Base-by-base conservation (phyloP, 2,329 filamentous ascomycete species). In the Helotiales sp. region DNA sequence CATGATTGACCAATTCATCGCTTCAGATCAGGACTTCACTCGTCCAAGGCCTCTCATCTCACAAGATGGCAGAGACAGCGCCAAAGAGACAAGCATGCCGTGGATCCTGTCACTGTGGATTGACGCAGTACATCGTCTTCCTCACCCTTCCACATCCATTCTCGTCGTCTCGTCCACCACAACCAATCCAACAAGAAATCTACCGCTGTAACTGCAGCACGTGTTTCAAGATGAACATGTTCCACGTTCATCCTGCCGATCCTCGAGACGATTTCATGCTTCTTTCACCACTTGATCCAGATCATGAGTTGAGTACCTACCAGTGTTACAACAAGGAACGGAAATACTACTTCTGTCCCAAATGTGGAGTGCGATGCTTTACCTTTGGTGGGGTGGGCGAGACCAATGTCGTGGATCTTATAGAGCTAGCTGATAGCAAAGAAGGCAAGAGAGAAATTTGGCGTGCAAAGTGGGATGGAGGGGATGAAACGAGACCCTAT, bases 31-130 rank as follows among this genome's bases (percentile, higher is more conserved):
- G 42, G 54, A 56, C 57, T 60, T 63, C 58, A 60, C 57, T 55
- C n/a, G n/a, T n/a, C 52, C 57, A 61, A 64, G 51, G 61, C 55
- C 55, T 63, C 55, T 60, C 55, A 61, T 63, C 61, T 61, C 62
- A 62, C 62, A 63, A 60, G 58, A 67, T 67, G 65, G 60, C 63
- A 66, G 62, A 63, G 58, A 60, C 63, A 66, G 54, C 51, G 57
- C 63, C 65, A 61, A 65, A 62, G 57, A 64, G 58, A 63, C 58
- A 60, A 60, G 50, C 58, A 60, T 60, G 58, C 58, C 58, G 47
- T 54, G 77, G 77, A 36, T 79, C 75, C 15, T 79, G 77, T 64
- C 77, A 79, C 64, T 80, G 77, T 67, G 75, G 76, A 51, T 59
- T 66, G 29, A 72, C 73, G n/a, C 69, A 72, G 55, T 80, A 78